phyloP scores from a whole-genome alignment of 768 basidiomycete genomes.

The Epithele typhae region DNA sequence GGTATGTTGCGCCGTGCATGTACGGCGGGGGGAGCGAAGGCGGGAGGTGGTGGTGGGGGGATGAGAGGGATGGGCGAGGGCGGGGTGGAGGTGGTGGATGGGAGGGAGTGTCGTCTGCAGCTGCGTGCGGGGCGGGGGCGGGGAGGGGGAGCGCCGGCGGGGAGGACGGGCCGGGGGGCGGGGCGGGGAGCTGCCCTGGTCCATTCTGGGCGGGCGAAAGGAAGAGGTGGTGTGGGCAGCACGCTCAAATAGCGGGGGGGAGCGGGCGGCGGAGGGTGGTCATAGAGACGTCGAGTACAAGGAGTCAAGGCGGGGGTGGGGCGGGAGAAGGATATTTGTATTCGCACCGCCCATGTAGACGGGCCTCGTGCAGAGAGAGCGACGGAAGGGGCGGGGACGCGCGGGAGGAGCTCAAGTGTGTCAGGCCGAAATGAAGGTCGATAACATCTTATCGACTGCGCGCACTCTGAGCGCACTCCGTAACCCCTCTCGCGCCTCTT shows the following conservation, averaged over 20 bases:
- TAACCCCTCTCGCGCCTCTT: background rate
- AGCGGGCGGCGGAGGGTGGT: constrained; percentile 15
- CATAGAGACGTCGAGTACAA: constrained; percentile 18
- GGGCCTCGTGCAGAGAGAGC: constrained; percentile 20
- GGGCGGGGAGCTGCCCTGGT: constrained; percentile 34
- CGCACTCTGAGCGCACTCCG: background rate
- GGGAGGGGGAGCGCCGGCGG: constrained; percentile 22
- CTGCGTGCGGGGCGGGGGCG: constrained; percentile 23
- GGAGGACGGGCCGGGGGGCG: constrained; percentile 24
- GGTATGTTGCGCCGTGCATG: constrained; percentile 18
- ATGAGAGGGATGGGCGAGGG: constrained; percentile 44
- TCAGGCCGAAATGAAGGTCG: constrained; percentile 16
- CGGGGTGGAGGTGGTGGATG: constrained; percentile 65
- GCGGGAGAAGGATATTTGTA: constrained; percentile 14
- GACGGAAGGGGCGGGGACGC: constrained; percentile 21
- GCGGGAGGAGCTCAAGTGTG: constrained; percentile 17
- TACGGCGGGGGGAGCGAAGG: constrained; percentile 17
- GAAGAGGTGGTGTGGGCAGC: constrained; percentile 3
- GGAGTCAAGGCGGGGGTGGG: background rate
- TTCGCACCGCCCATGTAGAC: constrained; percentile 11
- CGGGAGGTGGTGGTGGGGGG: constrained; percentile 25
- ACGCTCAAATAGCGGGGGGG: constrained; percentile 13
- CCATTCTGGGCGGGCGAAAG: constrained; percentile 25
- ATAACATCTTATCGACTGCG: constrained; percentile 27
- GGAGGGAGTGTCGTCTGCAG: constrained; percentile 47